phyloP scores from a whole-genome alignment of 1,284 basidiomycete species.

The Irpex sp. region DNA sequence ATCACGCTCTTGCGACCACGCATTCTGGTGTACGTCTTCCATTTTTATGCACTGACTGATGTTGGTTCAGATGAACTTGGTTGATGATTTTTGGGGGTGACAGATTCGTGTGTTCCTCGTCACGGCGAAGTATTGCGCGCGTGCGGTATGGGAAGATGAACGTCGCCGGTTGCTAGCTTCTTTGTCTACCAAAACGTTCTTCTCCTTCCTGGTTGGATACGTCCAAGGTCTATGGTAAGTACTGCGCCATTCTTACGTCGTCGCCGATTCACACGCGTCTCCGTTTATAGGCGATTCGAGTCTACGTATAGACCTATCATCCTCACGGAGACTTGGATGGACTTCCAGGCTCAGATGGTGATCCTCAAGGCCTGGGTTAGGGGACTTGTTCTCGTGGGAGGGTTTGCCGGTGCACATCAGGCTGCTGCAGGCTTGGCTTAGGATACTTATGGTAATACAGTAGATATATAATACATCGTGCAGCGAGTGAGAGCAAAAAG shows the following conservation, averaged over 20 bases:
- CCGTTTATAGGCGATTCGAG: slow-evolving; percentile 51
- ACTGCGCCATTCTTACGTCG: slow-evolving; percentile 3
- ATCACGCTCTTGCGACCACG: slow-evolving; percentile 69
- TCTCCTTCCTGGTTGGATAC: slow-evolving; percentile 52
- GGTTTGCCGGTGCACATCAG: slow-evolving; percentile 59
- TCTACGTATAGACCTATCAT: slow-evolving; percentile 47
- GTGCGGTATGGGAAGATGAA: slow-evolving; percentile 84
- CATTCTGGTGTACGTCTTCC: slow-evolving; percentile 57
- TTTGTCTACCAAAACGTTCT: slow-evolving; percentile 47
- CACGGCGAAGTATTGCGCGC: slow-evolving; percentile 86
- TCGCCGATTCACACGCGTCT: slow-evolving; percentile 14
- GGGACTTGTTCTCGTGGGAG: slow-evolving; percentile 50
- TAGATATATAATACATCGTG: slow-evolving; percentile 1
- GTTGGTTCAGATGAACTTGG: no score
- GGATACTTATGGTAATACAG: slow-evolving; percentile 1
- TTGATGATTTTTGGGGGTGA: no score
- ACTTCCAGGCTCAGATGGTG: slow-evolving; percentile 58
- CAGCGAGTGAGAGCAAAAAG: background rate
- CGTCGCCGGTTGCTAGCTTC: slow-evolving; percentile 45
- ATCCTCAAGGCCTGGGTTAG: slow-evolving; percentile 65
- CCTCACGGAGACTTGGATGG: slow-evolving; percentile 61
- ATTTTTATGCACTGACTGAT: background rate
- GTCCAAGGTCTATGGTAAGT: slow-evolving; percentile 66
- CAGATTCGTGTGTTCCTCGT: slow-evolving; percentile 87
- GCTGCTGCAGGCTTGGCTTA: slow-evolving; percentile 65